Percentiles rank a stretch among this genome's conserved stretches.
phyloP scores from a whole-genome alignment of 2,329 filamentous ascomycete species.

The Cryoendolithus antarcticus region DNA sequence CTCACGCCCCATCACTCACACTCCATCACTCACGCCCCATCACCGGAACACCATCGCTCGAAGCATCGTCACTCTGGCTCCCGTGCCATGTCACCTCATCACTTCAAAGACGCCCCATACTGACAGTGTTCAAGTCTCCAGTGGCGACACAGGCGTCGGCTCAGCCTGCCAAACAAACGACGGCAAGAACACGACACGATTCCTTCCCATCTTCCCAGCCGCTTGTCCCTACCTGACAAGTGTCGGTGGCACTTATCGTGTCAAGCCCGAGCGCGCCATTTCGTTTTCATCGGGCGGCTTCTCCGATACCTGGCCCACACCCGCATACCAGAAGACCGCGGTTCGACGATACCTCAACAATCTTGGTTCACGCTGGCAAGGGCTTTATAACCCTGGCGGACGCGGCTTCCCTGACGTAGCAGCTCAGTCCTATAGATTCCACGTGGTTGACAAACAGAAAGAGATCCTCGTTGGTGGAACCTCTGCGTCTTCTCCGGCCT shows the following conservation, averaged over 20 bases:
- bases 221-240: slow-evolving; percentile 35
- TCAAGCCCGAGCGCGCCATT: slow-evolving; percentile 31
- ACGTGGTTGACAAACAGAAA: slow-evolving; percentile 29
- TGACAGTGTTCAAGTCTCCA: slow-evolving; percentile 30
- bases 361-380: slow-evolving; percentile 27
- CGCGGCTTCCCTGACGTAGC: slow-evolving; percentile 35
- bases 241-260: slow-evolving; percentile 30
- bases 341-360: slow-evolving; percentile 27
- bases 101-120: too few species aligned
- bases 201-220: slow-evolving; percentile 35
- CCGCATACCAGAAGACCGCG: slow-evolving; percentile 31
- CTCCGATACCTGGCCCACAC: slow-evolving; percentile 28
- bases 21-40: too few species aligned
- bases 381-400: slow-evolving; percentile 31
- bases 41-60: too few species aligned
- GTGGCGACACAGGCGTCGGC: slow-evolving; percentile 50
- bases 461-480: slow-evolving; percentile 37
- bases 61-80: too few species aligned
- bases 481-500: slow-evolving; percentile 45
- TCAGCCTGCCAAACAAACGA: slow-evolving; percentile 34
- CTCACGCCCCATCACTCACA: too few species aligned
- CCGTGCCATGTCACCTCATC: too few species aligned
- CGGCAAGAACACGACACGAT: slow-evolving; percentile 33
- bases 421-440: slow-evolving; percentile 40
- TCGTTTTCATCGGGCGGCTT: slow-evolving; percentile 32